Base-by-base conservation (phyloP, 176 grass and related monocot species). In the Bonia amplexicaulis region DNA sequence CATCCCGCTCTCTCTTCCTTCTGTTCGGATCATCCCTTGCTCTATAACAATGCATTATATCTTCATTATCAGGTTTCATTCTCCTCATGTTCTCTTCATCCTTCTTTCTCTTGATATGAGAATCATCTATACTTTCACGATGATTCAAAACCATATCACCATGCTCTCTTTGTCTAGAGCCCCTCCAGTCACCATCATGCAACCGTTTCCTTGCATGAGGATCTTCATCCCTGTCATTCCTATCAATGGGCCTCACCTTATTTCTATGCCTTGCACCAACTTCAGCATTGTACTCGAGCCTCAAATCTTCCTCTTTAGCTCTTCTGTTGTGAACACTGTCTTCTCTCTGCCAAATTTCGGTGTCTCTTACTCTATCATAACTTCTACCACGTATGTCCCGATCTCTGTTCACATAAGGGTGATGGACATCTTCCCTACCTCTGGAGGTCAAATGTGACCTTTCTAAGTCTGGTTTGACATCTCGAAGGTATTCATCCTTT, bases 1-100 rank as follows among this genome's bases (percentile, higher is more conserved):
- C 93, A 85, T 84, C 89, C 64, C 85, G 86, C 74, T 97, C 92
- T 90, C 91, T 88, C 86, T 97, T 93, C 84, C 93, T 90, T 88
- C 81, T 70, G 73, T 87, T 93, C 51, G 60, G 66, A 86, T 95
- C 91, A 82, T 96, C 96, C 71, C 88, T 94, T 73, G 66, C 86
- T 80, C 88, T 93, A 59, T 90, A 78, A 84, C 90, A 66, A 44
- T 92, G 91, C 11, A 54, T 58, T 53, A 39, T 22, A 39, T 92
- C 93, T 74, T 96, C 88, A 85, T 80, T 96, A 60, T 92, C 93
- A 73, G 82, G 48, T 86, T 99, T 96, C 71, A 86, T 86, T 79
- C 91, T 99, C 82, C 89, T 78, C 80, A 81, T 66, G 61, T 75
- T 81, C 83, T 96, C 97, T 64, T 94, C 93, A 25, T 99, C 93